A percentile compares a stretch with the other conserved stretches of the same genome.
phyloP scores from a whole-genome alignment of 2,329 filamentous ascomycete species.

The Metarhizium brunneum region DNA sequence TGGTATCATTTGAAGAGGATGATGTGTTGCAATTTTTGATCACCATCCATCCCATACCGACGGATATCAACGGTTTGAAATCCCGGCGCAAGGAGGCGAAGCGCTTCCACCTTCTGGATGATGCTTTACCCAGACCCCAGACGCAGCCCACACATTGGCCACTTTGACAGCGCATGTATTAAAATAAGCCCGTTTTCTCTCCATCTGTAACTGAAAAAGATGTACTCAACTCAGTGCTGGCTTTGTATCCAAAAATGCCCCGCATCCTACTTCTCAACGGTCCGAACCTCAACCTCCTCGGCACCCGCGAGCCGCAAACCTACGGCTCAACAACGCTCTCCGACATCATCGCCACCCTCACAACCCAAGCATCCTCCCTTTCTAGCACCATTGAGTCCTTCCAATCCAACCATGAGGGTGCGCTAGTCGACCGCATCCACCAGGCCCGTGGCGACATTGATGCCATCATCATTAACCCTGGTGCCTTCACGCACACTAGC shows the following conservation, averaged over 20 bases:
- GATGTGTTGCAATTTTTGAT: background rate
- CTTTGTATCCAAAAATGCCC: slow-evolving; percentile 16
- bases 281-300: slow-evolving; percentile 75
- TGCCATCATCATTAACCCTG: slow-evolving; percentile 67
- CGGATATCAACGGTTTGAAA: background rate
- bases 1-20: no score
- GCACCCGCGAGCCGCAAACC: slow-evolving; percentile 62
- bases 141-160: background rate
- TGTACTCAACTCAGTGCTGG: no score
- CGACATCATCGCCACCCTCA: slow-evolving; percentile 45
- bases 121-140: slow-evolving; percentile 15
- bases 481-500: slow-evolving; percentile 66
- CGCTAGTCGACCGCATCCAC: slow-evolving; percentile 65
- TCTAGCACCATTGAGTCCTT: slow-evolving; percentile 45
- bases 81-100: background rate
- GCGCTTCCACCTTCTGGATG: slow-evolving; percentile 9
- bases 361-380: slow-evolving; percentile 38
- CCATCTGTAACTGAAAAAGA: no score
- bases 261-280: slow-evolving; percentile 67
- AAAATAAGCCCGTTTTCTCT: background rate
- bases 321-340: slow-evolving; percentile 62
- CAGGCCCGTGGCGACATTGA: slow-evolving; percentile 44
- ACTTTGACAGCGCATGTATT: background rate
- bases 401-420: slow-evolving; percentile 73
- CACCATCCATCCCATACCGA: background rate